Percentiles rank a stretch among this genome's conserved stretches.
These are phyloP conservation scores for Elaphomyces granulatus DNA, from an alignment of 495 filamentous ascomycete genomes.

Conservation along the genomic window DNA sequence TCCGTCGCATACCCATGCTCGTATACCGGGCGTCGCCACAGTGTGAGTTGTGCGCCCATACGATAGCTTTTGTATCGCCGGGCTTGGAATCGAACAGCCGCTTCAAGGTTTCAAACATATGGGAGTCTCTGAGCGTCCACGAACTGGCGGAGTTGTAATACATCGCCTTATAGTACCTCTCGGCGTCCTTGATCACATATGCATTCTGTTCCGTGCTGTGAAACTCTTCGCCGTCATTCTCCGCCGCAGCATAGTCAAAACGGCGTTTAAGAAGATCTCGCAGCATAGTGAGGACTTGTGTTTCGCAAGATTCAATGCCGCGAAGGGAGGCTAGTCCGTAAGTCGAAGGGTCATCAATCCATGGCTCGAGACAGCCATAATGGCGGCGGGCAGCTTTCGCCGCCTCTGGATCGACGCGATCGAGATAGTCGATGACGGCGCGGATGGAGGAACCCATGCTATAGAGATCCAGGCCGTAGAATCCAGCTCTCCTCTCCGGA, in stretches of 20 bases:
- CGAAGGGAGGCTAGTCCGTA: conserved; percentile 36
- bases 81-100: conserved; percentile 32
- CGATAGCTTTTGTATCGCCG: conserved; percentile 32
- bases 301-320: conserved; percentile 35
- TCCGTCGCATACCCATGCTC: conserved; percentile 35
- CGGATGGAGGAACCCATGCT: conserved; percentile 37
- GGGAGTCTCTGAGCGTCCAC: conserved; percentile 43
- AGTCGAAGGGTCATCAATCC: conserved; percentile 37
- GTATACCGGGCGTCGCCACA: conserved; percentile 44
- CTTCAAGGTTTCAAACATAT: conserved; percentile 42
- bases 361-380: conserved; percentile 36
- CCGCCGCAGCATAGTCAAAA: conserved; percentile 26
- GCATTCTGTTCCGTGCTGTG: conserved; percentile 43
- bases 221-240: conserved; percentile 35
- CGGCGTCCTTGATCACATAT: conserved; percentile 38
- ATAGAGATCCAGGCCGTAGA: conserved; percentile 44
- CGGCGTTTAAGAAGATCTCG: conserved; percentile 29
- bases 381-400: conserved; percentile 29
- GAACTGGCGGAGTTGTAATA: conserved; percentile 40
- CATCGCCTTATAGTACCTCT: conserved; percentile 45
- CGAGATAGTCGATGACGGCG: conserved; percentile 40
- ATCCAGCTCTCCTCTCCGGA: conserved; percentile 25
- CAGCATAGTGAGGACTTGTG: conserved; percentile 33
- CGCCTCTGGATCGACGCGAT: conserved; percentile 32
- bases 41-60: conserved; percentile 50